Conservation (phyloP, 2,329 filamentous ascomycete genomes). For the Onygenales sp. region DNA sequence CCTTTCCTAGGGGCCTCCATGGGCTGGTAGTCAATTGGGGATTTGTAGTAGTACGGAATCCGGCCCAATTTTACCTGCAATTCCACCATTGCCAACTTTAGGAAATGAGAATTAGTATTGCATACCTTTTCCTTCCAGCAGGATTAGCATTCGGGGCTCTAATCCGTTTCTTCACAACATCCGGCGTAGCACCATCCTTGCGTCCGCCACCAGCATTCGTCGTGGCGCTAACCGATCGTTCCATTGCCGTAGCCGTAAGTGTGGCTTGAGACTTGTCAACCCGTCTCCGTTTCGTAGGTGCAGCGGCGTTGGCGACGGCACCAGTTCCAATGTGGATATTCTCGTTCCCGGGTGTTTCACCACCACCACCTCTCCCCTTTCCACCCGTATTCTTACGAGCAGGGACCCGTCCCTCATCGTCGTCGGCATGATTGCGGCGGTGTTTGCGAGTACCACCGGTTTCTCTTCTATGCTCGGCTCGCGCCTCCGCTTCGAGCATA, state of each 20-base stretch:
- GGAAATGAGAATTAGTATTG: background rate
- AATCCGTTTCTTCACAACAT: conserved; percentile 60
- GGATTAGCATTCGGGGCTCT: conserved; percentile 61
- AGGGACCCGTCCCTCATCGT: conserved; percentile 53
- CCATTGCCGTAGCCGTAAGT: conserved; percentile 28
- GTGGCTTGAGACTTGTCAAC: conserved; percentile 53
- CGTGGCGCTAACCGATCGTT: conserved; percentile 30
- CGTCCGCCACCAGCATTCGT: conserved; percentile 23
- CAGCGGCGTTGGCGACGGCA: conserved; percentile 19
- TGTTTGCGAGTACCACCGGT: conserved; percentile 68
- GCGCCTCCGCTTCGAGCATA: conserved; percentile 69
- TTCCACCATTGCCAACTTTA: no score
- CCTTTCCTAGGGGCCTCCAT: background rate
- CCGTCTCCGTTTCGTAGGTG: conserved; percentile 66
- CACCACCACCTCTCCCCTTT: background rate
- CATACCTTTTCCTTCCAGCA: conserved; percentile 63
- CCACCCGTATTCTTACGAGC: conserved; percentile 39
- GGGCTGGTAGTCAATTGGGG: background rate
- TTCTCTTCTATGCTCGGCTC: conserved; percentile 52
- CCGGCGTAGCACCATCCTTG: conserved; percentile 61
- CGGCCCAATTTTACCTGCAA: background rate
- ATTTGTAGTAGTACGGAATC: background rate
- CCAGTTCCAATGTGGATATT: background rate
- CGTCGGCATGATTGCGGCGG: conserved; percentile 63
- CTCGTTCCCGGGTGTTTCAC: conserved; percentile 4